A percentile compares a stretch with the other conserved stretches of the same genome.
phyloP scores from a whole-genome alignment of 2,329 filamentous ascomycete species.

The Fusarium buxicola region DNA sequence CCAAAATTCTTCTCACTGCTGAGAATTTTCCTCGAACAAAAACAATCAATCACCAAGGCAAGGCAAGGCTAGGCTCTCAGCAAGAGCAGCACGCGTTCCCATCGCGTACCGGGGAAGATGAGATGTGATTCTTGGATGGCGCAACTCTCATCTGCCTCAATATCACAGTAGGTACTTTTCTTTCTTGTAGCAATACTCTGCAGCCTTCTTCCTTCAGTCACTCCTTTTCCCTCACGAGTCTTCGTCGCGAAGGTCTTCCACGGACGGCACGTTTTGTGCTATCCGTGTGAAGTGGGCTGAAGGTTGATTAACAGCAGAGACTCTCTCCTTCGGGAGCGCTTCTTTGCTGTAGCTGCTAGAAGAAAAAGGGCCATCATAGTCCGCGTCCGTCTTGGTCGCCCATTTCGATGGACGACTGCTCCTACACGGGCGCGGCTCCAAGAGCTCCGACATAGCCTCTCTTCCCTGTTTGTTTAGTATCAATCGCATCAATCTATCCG shows the following conservation, averaged over 20 bases:
- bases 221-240: constrained; percentile 50
- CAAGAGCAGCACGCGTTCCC: background rate
- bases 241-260: constrained; percentile 51
- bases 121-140: background rate
- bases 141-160: background rate
- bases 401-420: constrained; percentile 35
- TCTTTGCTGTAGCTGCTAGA: constrained; percentile 56
- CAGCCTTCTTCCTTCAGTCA: constrained; percentile 49
- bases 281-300: constrained; percentile 53
- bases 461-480: background rate
- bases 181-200: constrained; percentile 10
- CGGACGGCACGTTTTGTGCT: constrained; percentile 52
- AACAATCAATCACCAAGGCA: constrained; percentile 1
- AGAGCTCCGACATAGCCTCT: constrained; percentile 59
- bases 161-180: constrained; percentile 11
- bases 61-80: background rate
- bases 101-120: background rate
- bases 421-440: constrained; percentile 64
- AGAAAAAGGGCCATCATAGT: constrained; percentile 65
- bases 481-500: background rate
- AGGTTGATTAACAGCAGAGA: constrained; percentile 27
- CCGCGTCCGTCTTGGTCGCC: constrained; percentile 56
- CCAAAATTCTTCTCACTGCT: constrained; percentile 21
- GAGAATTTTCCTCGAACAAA: constrained; percentile 25
- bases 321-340: constrained; percentile 14